Evolutionary conservation across 2,329 filamentous ascomycete genomes (phyloP), one percentile per base, ranked within the genome.

Genomic region (Diaporthe australafricana): DNA sequence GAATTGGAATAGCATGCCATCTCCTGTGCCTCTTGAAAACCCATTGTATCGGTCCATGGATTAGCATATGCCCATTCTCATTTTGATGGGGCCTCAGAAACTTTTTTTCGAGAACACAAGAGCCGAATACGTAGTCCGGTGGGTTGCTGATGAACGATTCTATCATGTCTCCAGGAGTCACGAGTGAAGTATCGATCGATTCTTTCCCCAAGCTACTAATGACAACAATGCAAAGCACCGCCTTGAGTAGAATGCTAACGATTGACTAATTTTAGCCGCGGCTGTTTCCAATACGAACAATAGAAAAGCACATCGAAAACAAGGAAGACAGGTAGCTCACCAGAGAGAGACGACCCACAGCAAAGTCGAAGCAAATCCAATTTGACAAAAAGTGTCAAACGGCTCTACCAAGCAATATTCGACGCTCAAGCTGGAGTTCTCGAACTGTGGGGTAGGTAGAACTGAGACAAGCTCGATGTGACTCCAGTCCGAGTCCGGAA

Each of bases 111-210:
- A 48, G 30, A 17, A 50, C 20, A 27, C 47, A 57, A 2, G 68
- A 25, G 7, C 56, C 25, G 14, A 20, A 3, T 0, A 3, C 5
- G 32, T 72, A 22, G 2, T 35, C 22, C 3, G 35, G 35, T 53
- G 50, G 38, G 42, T 45, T 20, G 17, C 17, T 50, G 53, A 72
- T 63, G 5, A 72, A 72, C 1, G 70, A 72, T 16, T 50, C 70
- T 22, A 72, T 69, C 27, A 48, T 53, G 42, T 72, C 70, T 6
- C 70, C 70, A 3, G 27, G 38, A 32, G 48, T 66, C 12, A 69
- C 40, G 8, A 72, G 63, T 6, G 65, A 55, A 25, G 27, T 38
- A 6, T 62, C 14, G n/a, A n/a, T n/a, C n/a, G n/a, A n/a, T n/a
- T n/a, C n/a, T 17, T 30, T 22, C 20, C 47, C 66, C 12, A 72